A percentile compares a stretch with the other conserved stretches of the same genome.
Conservation (phyloP, 1,284 basidiomycete species). For the Grifola frondosa region DNA sequence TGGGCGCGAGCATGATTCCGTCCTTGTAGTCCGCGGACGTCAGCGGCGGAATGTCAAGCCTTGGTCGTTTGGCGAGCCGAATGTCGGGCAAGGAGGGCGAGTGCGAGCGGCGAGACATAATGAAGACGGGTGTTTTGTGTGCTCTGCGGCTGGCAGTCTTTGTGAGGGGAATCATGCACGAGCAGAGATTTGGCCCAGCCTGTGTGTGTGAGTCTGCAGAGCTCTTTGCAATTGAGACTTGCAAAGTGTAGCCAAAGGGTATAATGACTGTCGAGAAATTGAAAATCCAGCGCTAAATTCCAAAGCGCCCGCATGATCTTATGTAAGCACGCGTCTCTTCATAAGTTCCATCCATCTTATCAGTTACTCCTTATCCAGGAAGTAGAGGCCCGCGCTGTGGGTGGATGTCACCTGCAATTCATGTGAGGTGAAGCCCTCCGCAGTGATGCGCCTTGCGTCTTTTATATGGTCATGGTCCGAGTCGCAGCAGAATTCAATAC, state of each 20-base stretch:
- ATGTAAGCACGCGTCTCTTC: too few relatives aligned
- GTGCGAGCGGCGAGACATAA: conserved; percentile 56
- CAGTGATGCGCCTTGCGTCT: too few relatives aligned
- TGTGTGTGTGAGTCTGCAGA: conserved; percentile 4
- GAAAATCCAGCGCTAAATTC: neutral
- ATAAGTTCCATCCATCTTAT: too few relatives aligned
- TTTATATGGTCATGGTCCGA: too few relatives aligned
- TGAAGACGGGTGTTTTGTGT: too few relatives aligned
- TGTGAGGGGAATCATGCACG: conserved; percentile 1
- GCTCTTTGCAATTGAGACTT: neutral
- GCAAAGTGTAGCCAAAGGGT: neutral
- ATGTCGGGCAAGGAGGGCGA: conserved; percentile 40
- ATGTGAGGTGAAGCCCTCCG: too few relatives aligned
- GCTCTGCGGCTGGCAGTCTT: too few relatives aligned
- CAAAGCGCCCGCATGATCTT: too few relatives aligned
- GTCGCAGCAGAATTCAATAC: too few relatives aligned
- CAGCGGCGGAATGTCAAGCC: conserved; percentile 47
- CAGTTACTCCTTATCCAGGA: too few relatives aligned
- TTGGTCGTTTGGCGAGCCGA: conserved; percentile 54
- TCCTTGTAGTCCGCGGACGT: conserved; percentile 71
- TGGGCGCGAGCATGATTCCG: conserved; percentile 88
- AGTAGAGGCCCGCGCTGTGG: too few relatives aligned
- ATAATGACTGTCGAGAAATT: neutral
- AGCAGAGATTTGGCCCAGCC: conserved; percentile 1
- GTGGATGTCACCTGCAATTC: too few relatives aligned